A percentile compares a stretch with the other conserved stretches of the same genome.
Evolutionary conservation across 2,329 filamentous ascomycete genomes (phyloP).

Genomic region (Colletotrichum tofieldiae): DNA sequence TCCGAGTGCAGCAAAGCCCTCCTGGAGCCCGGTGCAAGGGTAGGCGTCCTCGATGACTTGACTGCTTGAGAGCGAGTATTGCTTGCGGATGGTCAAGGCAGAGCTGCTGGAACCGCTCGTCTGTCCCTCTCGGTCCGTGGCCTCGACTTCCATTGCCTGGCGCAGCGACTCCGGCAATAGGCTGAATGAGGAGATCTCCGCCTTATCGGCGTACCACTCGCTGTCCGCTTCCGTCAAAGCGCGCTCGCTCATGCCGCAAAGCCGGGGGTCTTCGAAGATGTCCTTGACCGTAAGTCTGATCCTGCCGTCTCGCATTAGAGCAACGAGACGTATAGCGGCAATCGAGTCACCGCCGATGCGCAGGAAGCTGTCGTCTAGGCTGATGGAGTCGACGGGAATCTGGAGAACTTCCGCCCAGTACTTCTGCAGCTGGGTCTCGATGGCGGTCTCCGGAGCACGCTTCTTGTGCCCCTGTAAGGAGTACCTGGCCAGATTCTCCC

Average conservation of each 20-base stretch:
- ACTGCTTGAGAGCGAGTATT: slow-evolving; percentile 26
- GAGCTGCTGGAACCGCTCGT: too few relatives aligned
- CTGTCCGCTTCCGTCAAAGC: not conserved
- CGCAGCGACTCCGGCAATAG: not conserved
- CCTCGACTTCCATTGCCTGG: too few relatives aligned
- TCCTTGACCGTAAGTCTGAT: slow-evolving; percentile 38
- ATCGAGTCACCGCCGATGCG: slow-evolving; percentile 67
- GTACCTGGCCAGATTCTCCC: slow-evolving; percentile 4
- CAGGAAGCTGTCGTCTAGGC: slow-evolving; percentile 53
- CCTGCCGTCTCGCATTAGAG: slow-evolving; percentile 25
- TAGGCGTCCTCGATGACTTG: slow-evolving; percentile 52
- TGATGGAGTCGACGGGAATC: not conserved
- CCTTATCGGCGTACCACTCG: not conserved
- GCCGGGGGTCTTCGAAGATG: slow-evolving; percentile 44
- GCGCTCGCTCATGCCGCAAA: slow-evolving; percentile 25
- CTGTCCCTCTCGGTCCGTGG: too few relatives aligned
- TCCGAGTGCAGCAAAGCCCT: slow-evolving; percentile 57
- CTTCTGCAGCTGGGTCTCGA: slow-evolving; percentile 5
- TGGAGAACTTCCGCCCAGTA: slow-evolving; percentile 52
- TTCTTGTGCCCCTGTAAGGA: not conserved
- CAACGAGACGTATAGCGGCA: slow-evolving; percentile 20
- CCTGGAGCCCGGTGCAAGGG: slow-evolving; percentile 59
- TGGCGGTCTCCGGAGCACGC: slow-evolving; percentile 10
- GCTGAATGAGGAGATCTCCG: not conserved
- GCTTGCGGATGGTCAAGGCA: not conserved